Percentiles rank a stretch among this genome's conserved stretches.
Conservation (phyloP, 2,329 filamentous ascomycete genomes). For the Fusarium abutilonis region DNA sequence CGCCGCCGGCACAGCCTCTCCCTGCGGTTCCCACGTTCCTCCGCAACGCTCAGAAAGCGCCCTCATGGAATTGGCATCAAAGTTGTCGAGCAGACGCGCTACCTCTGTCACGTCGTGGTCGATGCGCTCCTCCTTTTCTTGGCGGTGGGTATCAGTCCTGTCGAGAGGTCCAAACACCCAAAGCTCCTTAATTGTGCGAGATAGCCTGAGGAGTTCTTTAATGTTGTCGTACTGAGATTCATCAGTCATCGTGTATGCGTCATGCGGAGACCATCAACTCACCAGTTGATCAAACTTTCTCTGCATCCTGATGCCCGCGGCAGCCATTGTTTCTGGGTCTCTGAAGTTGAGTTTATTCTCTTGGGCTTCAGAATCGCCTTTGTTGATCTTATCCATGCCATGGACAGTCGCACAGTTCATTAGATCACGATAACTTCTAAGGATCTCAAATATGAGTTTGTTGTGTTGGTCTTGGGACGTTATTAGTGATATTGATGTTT, state of each 20-base stretch:
- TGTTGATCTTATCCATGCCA: constrained; percentile 52
- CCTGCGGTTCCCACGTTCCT: constrained; percentile 51
- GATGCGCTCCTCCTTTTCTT: constrained; percentile 51
- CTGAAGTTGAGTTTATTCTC: constrained; percentile 53
- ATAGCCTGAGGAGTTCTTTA: constrained; percentile 57
- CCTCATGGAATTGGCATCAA: constrained; percentile 50
- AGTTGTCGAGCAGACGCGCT: constrained; percentile 48
- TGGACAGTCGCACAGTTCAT: constrained; percentile 57
- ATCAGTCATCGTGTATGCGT: neutral
- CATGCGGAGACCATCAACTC: constrained; percentile 5
- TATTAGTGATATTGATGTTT: neutral
- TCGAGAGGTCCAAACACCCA: constrained; percentile 58
- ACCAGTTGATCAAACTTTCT: constrained; percentile 58
- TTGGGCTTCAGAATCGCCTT: constrained; percentile 51
- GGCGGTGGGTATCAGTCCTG: constrained; percentile 50
- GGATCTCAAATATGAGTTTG: constrained; percentile 57
- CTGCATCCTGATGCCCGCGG: constrained; percentile 57
- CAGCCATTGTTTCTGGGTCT: constrained; percentile 55
- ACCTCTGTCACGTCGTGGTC: constrained; percentile 51
- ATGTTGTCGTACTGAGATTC: constrained; percentile 52
- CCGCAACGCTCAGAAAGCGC: constrained; percentile 50
- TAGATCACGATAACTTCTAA: constrained; percentile 56
- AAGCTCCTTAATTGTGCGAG: constrained; percentile 58
- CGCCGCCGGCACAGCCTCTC: constrained; percentile 4
- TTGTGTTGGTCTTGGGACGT: constrained; percentile 54